These are phyloP conservation scores for Solanum infundibuliforme DNA, from an alignment of 257 asterid species.

Conservation along the genomic window DNA sequence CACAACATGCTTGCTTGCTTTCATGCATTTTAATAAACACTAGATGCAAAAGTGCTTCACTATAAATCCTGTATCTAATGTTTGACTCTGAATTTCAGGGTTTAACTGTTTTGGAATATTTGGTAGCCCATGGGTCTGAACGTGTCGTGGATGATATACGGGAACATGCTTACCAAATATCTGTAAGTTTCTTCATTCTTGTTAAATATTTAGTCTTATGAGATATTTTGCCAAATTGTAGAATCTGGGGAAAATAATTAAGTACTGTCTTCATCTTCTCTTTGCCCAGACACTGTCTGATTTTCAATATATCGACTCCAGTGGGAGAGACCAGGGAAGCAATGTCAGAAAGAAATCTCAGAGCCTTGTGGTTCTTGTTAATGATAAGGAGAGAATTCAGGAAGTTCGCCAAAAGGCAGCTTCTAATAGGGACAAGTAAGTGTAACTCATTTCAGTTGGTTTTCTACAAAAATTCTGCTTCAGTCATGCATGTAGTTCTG, in stretches of 20 bases:
- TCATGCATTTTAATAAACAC: not conserved
- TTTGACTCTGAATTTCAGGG: slow-evolving; percentile 37
- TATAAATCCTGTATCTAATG: not conserved
- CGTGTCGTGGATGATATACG: slow-evolving; percentile 91
- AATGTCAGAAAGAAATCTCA: slow-evolving; percentile 97
- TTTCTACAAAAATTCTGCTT: not conserved
- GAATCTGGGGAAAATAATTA: not conserved
- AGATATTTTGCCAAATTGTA: not conserved
- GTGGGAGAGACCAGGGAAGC: slow-evolving; percentile 93
- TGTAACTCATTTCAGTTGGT: not conserved
- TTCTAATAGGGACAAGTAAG: slow-evolving; percentile 85
- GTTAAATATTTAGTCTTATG: not conserved
- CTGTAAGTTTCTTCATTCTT: slow-evolving; percentile 38
- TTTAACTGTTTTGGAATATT: slow-evolving; percentile 80
- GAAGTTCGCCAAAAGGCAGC: slow-evolving; percentile 99
- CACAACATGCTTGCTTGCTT: not conserved
- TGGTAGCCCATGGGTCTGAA: slow-evolving; percentile 96
- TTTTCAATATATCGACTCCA: slow-evolving; percentile 92
- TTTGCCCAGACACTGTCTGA: slow-evolving; percentile 76
- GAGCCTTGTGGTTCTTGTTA: slow-evolving; percentile 82
- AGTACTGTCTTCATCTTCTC: not conserved
- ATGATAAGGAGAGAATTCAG: slow-evolving; percentile 93
- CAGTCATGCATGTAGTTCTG: not conserved
- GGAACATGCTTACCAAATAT: slow-evolving; percentile 95
- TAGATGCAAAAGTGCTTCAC: not conserved